Evolutionary conservation across 176 grass and related monocot genomes (phyloP).

Genomic region (Eleusine coracana): DNA sequence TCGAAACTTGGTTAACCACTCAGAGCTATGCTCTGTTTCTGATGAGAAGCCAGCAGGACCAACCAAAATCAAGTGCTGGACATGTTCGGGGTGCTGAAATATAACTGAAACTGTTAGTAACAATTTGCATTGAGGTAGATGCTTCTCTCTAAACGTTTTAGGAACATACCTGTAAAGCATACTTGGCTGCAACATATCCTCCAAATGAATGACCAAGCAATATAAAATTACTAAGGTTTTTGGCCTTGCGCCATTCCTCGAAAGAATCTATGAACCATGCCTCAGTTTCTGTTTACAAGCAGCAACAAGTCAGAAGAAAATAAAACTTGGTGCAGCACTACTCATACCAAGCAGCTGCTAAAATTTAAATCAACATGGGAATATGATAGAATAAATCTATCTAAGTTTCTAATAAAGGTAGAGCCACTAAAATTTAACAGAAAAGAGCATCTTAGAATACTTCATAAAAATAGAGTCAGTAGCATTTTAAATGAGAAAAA

Average conservation of each 20-base stretch:
- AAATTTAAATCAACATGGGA: conserved; percentile 14
- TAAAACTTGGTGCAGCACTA: conserved; percentile 8
- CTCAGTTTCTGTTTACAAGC: conserved; percentile 81
- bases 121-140: conserved; percentile 10
- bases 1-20: conserved; percentile 87
- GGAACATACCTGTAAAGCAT: conserved; percentile 76
- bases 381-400: neutral
- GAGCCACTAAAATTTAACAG: neutral
- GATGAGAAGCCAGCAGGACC: conserved; percentile 91
- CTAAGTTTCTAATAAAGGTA: neutral
- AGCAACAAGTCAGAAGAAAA: conserved; percentile 26
- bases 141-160: neutral
- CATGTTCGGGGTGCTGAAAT: conserved; percentile 92
- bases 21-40: conserved; percentile 81
- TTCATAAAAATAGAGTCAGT: neutral
- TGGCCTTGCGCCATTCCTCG: conserved; percentile 98
- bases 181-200: conserved; percentile 96
- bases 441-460: neutral
- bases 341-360: conserved; percentile 14
- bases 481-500: conserved; percentile 5
- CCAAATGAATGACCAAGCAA: conserved; percentile 98
- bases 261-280: conserved; percentile 99
- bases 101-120: conserved; percentile 38
- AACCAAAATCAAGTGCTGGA: conserved; percentile 96
- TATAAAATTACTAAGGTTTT: conserved; percentile 91